phyloP scores from a whole-genome alignment of 805 yeast species.

The Ogataea degrootiae region DNA sequence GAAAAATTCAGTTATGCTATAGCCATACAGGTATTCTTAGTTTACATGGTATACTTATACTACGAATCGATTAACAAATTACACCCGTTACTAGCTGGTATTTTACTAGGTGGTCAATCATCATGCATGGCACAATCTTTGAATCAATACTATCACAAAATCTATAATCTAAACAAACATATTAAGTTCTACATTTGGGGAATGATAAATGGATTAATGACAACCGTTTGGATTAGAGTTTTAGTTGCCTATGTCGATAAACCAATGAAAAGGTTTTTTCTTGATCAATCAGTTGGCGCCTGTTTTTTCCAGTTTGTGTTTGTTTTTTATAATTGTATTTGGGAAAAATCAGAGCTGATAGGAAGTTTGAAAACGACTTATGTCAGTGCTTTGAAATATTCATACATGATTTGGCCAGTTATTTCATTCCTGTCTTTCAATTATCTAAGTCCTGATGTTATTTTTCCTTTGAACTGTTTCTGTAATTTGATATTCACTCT shows the following conservation, averaged over 20 bases:
- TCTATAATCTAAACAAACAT: conserved; percentile 22
- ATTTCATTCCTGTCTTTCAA: conserved; percentile 48
- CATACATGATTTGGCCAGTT: conserved; percentile 57
- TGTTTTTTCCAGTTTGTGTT: conserved; percentile 51
- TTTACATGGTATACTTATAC: conserved; percentile 21
- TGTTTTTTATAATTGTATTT: conserved; percentile 42
- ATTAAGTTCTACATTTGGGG: conserved; percentile 59
- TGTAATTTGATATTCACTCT: conserved; percentile 55
- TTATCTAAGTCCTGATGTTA: conserved; percentile 41
- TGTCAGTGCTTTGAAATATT: conserved; percentile 43
- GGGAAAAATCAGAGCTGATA: conserved; percentile 45
- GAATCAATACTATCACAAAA: conserved; percentile 23
- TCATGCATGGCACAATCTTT: conserved; percentile 28
- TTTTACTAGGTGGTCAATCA: conserved; percentile 25
- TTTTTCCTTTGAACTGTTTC: conserved; percentile 56
- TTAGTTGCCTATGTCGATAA: conserved; percentile 35
- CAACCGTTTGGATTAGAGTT: conserved; percentile 49
- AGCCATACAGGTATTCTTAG: conserved; percentile 18
- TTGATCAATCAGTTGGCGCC: conserved; percentile 54
- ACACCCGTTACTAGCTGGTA: conserved; percentile 24
- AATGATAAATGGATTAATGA: conserved; percentile 48
- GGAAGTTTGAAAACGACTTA: conserved; percentile 34
- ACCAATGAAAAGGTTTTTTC: conserved; percentile 34
- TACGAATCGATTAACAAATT: conserved; percentile 21
- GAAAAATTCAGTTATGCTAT: conserved; percentile 23